phyloP scores from a whole-genome alignment of 768 basidiomycete genomes.

The Rhodotorula toruloides region DNA sequence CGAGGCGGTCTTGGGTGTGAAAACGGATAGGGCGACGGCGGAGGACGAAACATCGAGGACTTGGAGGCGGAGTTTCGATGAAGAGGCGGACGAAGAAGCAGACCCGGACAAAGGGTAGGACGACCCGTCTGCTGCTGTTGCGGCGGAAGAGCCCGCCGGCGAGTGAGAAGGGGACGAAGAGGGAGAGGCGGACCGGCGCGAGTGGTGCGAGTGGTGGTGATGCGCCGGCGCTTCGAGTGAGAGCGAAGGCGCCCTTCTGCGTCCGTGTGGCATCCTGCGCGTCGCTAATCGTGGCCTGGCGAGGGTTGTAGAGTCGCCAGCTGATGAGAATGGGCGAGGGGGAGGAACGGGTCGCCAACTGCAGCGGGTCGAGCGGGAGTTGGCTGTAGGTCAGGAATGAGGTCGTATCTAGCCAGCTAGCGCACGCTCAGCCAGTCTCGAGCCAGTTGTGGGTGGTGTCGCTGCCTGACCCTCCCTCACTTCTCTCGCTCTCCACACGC shows the following conservation, averaged over 20 bases:
- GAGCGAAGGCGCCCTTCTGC: constrained; percentile 1
- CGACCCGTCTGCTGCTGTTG: too few species aligned
- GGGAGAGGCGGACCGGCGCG: background rate
- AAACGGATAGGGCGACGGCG: constrained; percentile 33
- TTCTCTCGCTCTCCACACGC: too few species aligned
- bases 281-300: background rate
- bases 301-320: background rate
- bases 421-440: too few species aligned
- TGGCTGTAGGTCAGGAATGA: too few species aligned
- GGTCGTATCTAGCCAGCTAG: too few species aligned
- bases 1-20: constrained; percentile 6
- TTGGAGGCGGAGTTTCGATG: constrained; percentile 8
- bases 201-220: background rate
- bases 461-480: too few species aligned
- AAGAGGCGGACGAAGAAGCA: background rate
- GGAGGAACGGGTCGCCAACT: too few species aligned
- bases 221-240: background rate
- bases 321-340: background rate
- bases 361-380: too few species aligned
- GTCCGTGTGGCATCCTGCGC: background rate
- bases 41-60: constrained; percentile 37
- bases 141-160: background rate
- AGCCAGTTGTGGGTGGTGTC: too few species aligned
- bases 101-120: too few species aligned
- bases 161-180: background rate